Percentiles rank a stretch among this genome's conserved stretches.
Conservation (phyloP, 805 yeast species). For the Saccharomycopsis synnaedendra region DNA sequence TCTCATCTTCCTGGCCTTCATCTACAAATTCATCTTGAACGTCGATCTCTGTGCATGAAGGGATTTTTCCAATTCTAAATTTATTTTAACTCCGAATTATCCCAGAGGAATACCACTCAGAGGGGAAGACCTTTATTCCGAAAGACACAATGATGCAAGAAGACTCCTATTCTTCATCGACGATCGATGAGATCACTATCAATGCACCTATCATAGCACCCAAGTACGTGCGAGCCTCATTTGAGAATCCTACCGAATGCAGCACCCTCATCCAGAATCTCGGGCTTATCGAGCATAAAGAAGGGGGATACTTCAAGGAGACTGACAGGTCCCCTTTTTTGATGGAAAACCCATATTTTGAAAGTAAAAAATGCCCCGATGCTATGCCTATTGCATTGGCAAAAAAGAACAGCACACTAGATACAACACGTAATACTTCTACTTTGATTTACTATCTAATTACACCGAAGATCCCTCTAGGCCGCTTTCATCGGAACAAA, state of each 20-base stretch:
- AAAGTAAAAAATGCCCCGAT: conserved; percentile 7
- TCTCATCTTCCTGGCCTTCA: too few relatives aligned
- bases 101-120: too few relatives aligned
- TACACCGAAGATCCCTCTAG: conserved; percentile 39
- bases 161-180: not conserved
- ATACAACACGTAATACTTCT: conserved; percentile 28
- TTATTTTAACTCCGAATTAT: too few relatives aligned
- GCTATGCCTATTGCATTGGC: conserved; percentile 1
- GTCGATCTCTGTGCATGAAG: too few relatives aligned
- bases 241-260: not conserved
- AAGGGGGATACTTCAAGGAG: conserved; percentile 48
- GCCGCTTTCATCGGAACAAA: conserved; percentile 37
- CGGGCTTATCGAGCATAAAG: conserved; percentile 33
- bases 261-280: conserved; percentile 26
- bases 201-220: not conserved
- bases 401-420: conserved; percentile 1
- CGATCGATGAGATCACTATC: not conserved
- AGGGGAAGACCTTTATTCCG: too few relatives aligned
- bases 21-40: too few relatives aligned
- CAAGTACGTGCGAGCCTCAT: not conserved
- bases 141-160: too few relatives aligned
- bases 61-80: too few relatives aligned
- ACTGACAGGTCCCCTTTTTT: conserved; percentile 40
- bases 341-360: conserved; percentile 28
- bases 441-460: conserved; percentile 43